phyloP scores from a whole-genome alignment of 352 stramenopile species.

The Phytopythium montanum region DNA sequence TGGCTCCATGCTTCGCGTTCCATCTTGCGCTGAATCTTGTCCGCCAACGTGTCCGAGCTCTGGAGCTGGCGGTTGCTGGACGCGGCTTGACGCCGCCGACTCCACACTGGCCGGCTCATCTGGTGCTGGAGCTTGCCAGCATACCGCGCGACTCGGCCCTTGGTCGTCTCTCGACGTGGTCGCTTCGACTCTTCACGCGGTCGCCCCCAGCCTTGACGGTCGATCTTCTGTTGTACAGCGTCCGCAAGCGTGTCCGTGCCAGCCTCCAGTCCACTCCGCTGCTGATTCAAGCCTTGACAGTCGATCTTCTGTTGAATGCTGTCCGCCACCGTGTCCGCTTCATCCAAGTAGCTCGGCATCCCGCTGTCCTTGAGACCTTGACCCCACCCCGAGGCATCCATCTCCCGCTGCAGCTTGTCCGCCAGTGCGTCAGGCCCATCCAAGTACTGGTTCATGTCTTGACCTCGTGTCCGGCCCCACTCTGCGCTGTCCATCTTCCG shows the following conservation, averaged over 20 bases:
- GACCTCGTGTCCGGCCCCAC: not conserved
- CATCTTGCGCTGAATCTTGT: conserved; percentile 1
- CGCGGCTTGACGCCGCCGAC: not conserved
- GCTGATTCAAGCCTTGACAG: not conserved
- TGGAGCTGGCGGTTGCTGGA: not conserved
- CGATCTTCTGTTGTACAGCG: not conserved
- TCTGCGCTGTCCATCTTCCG: conserved; percentile 2
- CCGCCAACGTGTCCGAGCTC: not conserved
- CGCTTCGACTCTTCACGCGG: not conserved
- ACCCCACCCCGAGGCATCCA: not conserved
- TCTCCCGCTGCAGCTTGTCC: not conserved
- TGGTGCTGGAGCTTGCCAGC: not conserved
- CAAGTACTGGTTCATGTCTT: not conserved
- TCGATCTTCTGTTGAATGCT: not conserved
- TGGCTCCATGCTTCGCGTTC: not conserved
- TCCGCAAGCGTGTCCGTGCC: not conserved
- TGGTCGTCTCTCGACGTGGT: not conserved
- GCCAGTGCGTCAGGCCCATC: not conserved
- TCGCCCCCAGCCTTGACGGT: not conserved
- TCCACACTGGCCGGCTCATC: not conserved
- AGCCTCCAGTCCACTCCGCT: not conserved
- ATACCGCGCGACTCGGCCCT: not conserved
- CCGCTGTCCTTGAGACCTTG: not conserved
- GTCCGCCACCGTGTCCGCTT: not conserved
- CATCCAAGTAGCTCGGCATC: not conserved